Conservation (phyloP, 805 yeast genomes). For the Candida ulmi region DNA sequence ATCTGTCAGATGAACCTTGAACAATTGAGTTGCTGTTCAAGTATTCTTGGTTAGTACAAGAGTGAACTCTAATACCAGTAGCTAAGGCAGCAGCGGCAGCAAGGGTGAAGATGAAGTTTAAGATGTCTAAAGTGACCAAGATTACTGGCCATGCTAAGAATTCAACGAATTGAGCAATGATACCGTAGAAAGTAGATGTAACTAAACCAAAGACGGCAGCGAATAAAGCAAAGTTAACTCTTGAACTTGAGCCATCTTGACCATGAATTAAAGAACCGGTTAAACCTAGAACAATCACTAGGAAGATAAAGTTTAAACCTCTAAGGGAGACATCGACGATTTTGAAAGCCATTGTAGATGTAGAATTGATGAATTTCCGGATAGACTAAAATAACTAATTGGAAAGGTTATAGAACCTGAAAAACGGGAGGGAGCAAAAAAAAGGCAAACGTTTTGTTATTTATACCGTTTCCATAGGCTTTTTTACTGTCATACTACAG, state of each 20-base stretch:
- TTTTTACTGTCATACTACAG: too few species aligned
- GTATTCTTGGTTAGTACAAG: conserved; percentile 69
- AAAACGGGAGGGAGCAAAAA: background rate
- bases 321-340: conserved; percentile 64
- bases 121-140: conserved; percentile 70
- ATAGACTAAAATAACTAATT: too few species aligned
- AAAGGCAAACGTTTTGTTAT: background rate
- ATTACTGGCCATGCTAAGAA: conserved; percentile 86
- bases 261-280: conserved; percentile 83
- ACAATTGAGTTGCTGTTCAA: conserved; percentile 59
- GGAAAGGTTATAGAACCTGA: too few species aligned
- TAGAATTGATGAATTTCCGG: background rate
- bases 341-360: background rate
- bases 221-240: conserved; percentile 85
- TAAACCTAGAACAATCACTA: conserved; percentile 78
- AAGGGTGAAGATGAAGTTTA: conserved; percentile 87
- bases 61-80: conserved; percentile 80
- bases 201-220: conserved; percentile 83
- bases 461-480: background rate
- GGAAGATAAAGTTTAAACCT: conserved; percentile 64
- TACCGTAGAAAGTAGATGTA: conserved; percentile 75
- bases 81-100: conserved; percentile 95
- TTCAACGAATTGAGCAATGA: conserved; percentile 68
- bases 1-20: conserved; percentile 77
- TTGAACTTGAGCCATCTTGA: conserved; percentile 50